These are phyloP conservation scores for Massariosphaeria phaeospora DNA, from an alignment of 495 filamentous ascomycete genomes.

Conservation along the genomic window DNA sequence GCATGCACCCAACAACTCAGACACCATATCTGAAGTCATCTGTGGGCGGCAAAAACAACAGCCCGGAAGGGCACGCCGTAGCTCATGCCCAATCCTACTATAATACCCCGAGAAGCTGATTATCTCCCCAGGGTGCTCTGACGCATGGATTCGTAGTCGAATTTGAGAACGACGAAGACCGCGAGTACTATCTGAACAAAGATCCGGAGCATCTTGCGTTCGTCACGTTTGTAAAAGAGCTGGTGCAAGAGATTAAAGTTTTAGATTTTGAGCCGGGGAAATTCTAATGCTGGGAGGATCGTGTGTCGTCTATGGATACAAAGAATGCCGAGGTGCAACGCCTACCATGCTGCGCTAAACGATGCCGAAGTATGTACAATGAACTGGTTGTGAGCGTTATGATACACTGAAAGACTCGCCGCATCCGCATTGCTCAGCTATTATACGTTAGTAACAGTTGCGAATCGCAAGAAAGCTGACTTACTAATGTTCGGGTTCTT, in stretches of 20 bases:
- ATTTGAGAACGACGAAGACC: conserved; percentile 49
- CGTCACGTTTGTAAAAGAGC: conserved; percentile 25
- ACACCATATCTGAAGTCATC: conserved; percentile 56
- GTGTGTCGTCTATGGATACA: conserved; percentile 1
- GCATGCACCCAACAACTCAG: conserved; percentile 47
- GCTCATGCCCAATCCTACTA: background rate
- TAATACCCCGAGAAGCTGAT: background rate
- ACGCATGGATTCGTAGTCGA: conserved; percentile 60
- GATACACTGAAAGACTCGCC: conserved; percentile 94
- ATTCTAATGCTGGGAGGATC: conserved; percentile 31
- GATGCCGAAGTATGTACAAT: background rate
- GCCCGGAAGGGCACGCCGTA: conserved; percentile 60
- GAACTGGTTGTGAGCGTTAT: conserved; percentile 14
- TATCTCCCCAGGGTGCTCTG: conserved; percentile 44
- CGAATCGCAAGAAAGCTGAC: conserved; percentile 40
- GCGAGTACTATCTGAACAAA: conserved; percentile 39
- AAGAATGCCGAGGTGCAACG: conserved; percentile 11
- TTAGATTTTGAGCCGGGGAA: conserved; percentile 44
- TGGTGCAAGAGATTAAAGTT: conserved; percentile 40
- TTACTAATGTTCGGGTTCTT: conserved; percentile 96
- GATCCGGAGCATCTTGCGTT: conserved; percentile 43
- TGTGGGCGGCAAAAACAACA: conserved; percentile 60
- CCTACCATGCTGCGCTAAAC: conserved; percentile 25
- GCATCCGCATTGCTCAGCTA: conserved; percentile 96
- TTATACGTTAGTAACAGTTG: conserved; percentile 11